phyloP scores from a whole-genome alignment of 768 basidiomycete genomes.

The Boletus insuetus region DNA sequence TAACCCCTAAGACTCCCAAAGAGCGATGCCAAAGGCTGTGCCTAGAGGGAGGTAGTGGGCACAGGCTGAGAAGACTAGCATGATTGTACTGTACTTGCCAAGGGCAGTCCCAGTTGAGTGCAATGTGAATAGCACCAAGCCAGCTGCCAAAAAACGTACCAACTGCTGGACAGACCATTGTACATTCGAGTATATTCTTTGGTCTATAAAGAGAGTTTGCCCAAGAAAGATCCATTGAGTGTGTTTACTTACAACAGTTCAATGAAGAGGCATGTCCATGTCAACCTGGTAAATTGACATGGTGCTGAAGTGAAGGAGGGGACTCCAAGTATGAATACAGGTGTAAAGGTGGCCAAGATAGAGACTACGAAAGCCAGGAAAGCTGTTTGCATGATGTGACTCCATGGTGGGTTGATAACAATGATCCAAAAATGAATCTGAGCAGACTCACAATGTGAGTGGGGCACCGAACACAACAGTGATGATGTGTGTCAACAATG shows the following conservation, averaged over 20 bases:
- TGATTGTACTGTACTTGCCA: slow-evolving; percentile 76
- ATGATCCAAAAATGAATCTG: neutral
- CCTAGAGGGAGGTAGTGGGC: slow-evolving; percentile 39
- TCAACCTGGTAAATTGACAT: slow-evolving; percentile 55
- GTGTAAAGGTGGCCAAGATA: slow-evolving; percentile 60
- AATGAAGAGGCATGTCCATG: slow-evolving; percentile 78
- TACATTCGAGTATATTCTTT: slow-evolving; percentile 69
- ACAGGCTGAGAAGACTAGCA: neutral
- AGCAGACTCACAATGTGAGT: slow-evolving; percentile 45
- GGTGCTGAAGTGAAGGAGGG: slow-evolving; percentile 46
- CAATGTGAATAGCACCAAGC: slow-evolving; percentile 79
- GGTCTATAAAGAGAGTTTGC: slow-evolving; percentile 34
- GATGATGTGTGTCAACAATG: slow-evolving; percentile 46
- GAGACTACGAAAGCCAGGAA: slow-evolving; percentile 69
- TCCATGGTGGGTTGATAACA: slow-evolving; percentile 26
- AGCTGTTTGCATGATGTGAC: slow-evolving; percentile 58
- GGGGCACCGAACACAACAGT: slow-evolving; percentile 78
- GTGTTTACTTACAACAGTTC: slow-evolving; percentile 67
- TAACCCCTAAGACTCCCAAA: slow-evolving; percentile 71
- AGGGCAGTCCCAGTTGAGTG: slow-evolving; percentile 94
- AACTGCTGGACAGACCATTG: slow-evolving; percentile 73
- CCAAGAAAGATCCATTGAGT: neutral
- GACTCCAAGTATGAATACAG: slow-evolving; percentile 65
- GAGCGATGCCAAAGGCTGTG: slow-evolving; percentile 80
- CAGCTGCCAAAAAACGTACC: slow-evolving; percentile 76